Percentiles rank a stretch among this genome's conserved stretches.
phyloP scores from a whole-genome alignment of 2,329 filamentous ascomycete species.

The Colletotrichum sp. region DNA sequence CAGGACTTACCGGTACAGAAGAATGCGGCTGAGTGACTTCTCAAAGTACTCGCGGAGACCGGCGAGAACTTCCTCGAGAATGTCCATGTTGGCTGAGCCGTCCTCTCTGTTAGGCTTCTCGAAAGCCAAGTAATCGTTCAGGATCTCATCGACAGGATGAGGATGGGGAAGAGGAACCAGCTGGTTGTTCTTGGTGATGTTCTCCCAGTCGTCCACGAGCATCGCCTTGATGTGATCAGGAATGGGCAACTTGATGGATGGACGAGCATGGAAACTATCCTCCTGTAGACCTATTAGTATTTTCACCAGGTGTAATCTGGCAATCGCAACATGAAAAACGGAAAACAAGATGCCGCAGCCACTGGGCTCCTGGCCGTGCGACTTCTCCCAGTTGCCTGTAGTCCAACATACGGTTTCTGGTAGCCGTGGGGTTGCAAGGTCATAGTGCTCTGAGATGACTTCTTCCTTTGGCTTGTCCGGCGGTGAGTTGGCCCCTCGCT shows the following conservation, averaged over 20 bases:
- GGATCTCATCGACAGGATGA: constrained; percentile 76
- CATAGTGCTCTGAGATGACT: background rate
- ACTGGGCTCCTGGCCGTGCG: background rate
- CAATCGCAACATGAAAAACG: background rate
- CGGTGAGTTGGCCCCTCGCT: background rate
- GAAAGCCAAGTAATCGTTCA: constrained; percentile 79
- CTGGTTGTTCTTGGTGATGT: constrained; percentile 93
- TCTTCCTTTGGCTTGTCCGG: background rate
- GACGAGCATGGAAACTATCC: constrained; percentile 82
- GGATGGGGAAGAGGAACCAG: constrained; percentile 83
- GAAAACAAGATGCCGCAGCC: background rate
- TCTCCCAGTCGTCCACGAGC: constrained; percentile 98
- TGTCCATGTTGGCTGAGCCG: constrained; percentile 76
- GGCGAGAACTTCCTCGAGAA: constrained; percentile 86
- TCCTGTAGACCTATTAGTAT: constrained; percentile 62
- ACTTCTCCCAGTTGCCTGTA: background rate
- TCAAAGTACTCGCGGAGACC: constrained; percentile 96
- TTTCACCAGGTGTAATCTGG: background rate
- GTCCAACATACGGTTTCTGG: background rate
- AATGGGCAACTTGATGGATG: constrained; percentile 84
- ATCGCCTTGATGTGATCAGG: constrained; percentile 91
- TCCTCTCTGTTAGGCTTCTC: constrained; percentile 70
- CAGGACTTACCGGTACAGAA: constrained; percentile 73
- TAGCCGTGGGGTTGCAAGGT: background rate
- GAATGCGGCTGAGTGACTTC: constrained; percentile 82